Base-by-base conservation (phyloP, 495 filamentous ascomycete genomes). In the Podospora pseudoanserina region DNA sequence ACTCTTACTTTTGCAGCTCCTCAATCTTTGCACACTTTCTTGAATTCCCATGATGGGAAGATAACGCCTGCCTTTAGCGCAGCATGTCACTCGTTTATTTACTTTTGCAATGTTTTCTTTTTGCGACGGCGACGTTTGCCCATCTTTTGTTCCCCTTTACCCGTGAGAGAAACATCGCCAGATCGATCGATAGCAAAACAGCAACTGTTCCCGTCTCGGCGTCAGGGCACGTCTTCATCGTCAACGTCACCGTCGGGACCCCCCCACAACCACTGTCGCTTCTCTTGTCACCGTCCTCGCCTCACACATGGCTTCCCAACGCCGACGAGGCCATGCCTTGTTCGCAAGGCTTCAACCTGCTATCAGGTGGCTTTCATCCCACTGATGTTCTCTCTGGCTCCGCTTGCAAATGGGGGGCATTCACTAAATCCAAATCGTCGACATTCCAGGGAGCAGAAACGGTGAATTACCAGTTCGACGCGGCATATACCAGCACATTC, bases 21-120 rank as follows among this genome's bases (percentile, higher is more conserved):
- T 49, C 15, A 6, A 16, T 49, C 39, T 49, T 49, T 49, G 39
- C 39, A 2, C 9, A 0, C 39, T 49, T 49, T 13, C 39, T 49
- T 3, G 13, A 32, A 28, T 5, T 61, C 28, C 28, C 59, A 49
- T n/a, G 61, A 63, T 63, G 61, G 61, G 30, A 63, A 19, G 13
- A 63, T 63, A 39, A 63, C 32, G 18, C 15, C 27, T 63, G 61
- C 61, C 16, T n/a, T 63, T 49, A 62, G 54, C 68, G 68, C 68
- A 69, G 68, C 64, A 69, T 69, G 68, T 65, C 68, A 69, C 64
- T 69, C 64, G 63, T 69, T 69, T 66, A 65, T n/a, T 64, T 63
- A 60, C 64, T 69, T 18, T 13, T 49, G n/a, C 55, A 9, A 26
- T 58, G 55, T 58, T 56, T 65, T 32, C 68, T 69, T 56, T 65